Conservation (phyloP, 345 rosid species). For the Gynandropsis gynandra region DNA sequence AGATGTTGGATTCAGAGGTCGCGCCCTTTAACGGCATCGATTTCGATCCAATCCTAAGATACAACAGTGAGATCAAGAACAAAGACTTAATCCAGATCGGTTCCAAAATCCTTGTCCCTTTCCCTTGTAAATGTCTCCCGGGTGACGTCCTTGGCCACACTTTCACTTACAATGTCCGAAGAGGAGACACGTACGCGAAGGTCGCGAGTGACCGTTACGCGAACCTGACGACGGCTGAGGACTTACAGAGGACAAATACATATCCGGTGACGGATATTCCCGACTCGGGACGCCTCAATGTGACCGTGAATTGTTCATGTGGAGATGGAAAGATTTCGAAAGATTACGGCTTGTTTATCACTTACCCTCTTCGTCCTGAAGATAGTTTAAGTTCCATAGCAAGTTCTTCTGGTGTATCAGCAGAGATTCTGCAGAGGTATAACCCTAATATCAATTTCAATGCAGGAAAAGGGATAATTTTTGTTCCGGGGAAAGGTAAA, state of each 20-base stretch:
- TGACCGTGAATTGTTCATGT: constrained; percentile 69
- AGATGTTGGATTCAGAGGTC: constrained; percentile 20
- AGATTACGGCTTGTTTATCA: constrained; percentile 53
- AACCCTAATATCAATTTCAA: constrained; percentile 53
- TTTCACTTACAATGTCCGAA: constrained; percentile 27
- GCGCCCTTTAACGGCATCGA: constrained; percentile 9
- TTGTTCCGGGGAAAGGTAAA: constrained; percentile 59
- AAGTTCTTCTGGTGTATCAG: constrained; percentile 21
- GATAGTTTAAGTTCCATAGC: constrained; percentile 46
- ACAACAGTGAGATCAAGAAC: constrained; percentile 31
- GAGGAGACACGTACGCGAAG: constrained; percentile 24
- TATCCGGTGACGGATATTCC: constrained; percentile 36
- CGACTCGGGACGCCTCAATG: constrained; percentile 31
- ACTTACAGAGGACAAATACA: constrained; percentile 29
- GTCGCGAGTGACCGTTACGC: constrained; percentile 34
- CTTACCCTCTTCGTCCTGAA: constrained; percentile 53
- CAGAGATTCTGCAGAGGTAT: constrained; percentile 41
- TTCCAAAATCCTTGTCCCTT: constrained; percentile 49
- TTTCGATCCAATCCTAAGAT: constrained; percentile 26
- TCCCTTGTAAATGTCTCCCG: constrained; percentile 56
- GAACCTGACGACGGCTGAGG: constrained; percentile 37
- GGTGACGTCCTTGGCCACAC: constrained; percentile 42
- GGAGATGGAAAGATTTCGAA: constrained; percentile 41
- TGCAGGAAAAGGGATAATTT: constrained; percentile 60
- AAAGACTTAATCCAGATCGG: constrained; percentile 29